Evolutionary conservation across 192 early-diverging fungal species (phyloP).

Genomic region (Linnemannia exigua): DNA sequence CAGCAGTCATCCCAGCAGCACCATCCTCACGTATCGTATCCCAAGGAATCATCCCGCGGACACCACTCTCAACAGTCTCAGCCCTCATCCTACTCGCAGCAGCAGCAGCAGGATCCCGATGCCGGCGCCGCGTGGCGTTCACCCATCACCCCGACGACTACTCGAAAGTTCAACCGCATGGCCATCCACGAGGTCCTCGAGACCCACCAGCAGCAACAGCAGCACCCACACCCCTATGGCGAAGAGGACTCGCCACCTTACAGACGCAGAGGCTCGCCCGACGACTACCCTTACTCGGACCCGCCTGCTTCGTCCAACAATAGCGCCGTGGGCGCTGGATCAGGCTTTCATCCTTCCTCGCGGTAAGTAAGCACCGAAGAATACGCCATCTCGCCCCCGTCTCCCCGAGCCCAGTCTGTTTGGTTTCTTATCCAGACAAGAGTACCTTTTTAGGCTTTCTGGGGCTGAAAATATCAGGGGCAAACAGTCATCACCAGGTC

Average conservation of each 20-base stretch:
- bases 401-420: background rate
- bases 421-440: constrained; percentile 1
- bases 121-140: constrained; percentile 39
- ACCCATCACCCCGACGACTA: constrained; percentile 53
- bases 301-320: constrained; percentile 31
- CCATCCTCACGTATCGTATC: constrained; percentile 28
- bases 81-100: constrained; percentile 5
- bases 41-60: constrained; percentile 16
- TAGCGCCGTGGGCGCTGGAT: background rate
- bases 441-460: constrained; percentile 10
- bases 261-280: constrained; percentile 47
- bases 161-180: constrained; percentile 49
- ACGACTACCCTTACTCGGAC: constrained; percentile 51
- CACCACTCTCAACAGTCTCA: constrained; percentile 14
- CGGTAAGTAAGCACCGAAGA: constrained; percentile 19
- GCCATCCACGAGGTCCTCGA: constrained; percentile 55
- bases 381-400: background rate
- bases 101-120: constrained; percentile 28
- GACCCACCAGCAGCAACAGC: constrained; percentile 26
- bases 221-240: constrained; percentile 29
- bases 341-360: constrained; percentile 18
- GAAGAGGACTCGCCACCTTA: constrained; percentile 51
- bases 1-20: constrained; percentile 21
- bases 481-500: background rate
- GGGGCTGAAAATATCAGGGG: constrained; percentile 3